These are phyloP conservation scores for Aspergillus affinis DNA, from an alignment of 495 filamentous ascomycete species.

Conservation along the genomic window DNA sequence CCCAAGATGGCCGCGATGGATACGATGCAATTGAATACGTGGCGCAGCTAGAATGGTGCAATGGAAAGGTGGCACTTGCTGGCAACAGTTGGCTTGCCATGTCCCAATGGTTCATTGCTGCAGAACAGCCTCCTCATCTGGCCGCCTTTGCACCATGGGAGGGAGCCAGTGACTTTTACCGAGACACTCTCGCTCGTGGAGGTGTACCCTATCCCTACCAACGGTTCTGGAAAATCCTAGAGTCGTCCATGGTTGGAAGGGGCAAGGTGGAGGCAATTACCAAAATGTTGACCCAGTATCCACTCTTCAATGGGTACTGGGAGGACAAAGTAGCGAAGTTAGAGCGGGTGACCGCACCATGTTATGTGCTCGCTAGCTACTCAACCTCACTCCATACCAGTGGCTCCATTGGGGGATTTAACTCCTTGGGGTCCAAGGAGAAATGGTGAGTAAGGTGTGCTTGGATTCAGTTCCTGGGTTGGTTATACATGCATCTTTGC, in stretches of 20 bases:
- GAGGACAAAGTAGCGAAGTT: slow-evolving; percentile 24
- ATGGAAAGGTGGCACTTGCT: slow-evolving; percentile 20
- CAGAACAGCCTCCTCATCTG: slow-evolving; percentile 35
- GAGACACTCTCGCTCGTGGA: no score
- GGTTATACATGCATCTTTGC: no score
- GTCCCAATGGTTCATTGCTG: slow-evolving; percentile 40
- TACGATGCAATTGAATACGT: slow-evolving; percentile 22
- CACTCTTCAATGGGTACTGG: slow-evolving; percentile 24
- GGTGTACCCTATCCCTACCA: no score
- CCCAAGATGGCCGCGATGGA: slow-evolving; percentile 18
- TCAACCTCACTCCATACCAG: not conserved
- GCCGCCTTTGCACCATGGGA: slow-evolving; percentile 45
- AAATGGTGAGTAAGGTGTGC: no score
- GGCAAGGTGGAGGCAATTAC: no score
- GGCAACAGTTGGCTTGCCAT: slow-evolving; percentile 30
- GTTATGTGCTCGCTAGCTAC: slow-evolving; percentile 25
- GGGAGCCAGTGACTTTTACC: slow-evolving; percentile 37
- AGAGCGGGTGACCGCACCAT: slow-evolving; percentile 21
- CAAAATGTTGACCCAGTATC: slow-evolving; percentile 14
- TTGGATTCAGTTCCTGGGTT: no score
- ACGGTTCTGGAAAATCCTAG: no score
- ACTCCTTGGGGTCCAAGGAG: no score
- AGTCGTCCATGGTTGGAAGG: no score
- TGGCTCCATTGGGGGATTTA: not conserved
- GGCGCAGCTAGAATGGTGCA: slow-evolving; percentile 24